Conservation (phyloP, 805 yeast species). For the Starmerella potacharoeniae region DNA sequence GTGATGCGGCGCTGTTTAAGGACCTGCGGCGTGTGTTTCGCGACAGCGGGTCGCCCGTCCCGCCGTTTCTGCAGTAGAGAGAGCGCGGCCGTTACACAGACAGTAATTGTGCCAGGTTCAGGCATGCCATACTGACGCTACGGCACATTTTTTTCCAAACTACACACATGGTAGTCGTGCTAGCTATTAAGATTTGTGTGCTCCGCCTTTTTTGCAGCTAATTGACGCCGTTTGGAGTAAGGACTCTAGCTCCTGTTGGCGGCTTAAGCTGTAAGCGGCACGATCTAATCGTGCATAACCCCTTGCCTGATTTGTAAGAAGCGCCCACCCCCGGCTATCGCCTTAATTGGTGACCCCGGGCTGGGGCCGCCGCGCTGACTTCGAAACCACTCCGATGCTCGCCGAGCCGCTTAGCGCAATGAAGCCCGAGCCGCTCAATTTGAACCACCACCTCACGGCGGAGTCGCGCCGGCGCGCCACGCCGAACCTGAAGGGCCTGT, state of each 20-base stretch:
- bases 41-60: slow-evolving; percentile 6
- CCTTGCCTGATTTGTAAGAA: neutral
- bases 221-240: too few species aligned
- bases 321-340: neutral
- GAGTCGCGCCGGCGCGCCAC: slow-evolving; percentile 67
- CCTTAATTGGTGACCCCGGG: neutral
- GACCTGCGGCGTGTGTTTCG: slow-evolving; percentile 13
- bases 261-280: neutral
- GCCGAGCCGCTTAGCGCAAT: neutral
- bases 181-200: too few species aligned
- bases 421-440: slow-evolving; percentile 47
- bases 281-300: slow-evolving; percentile 1
- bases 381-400: neutral
- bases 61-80: neutral
- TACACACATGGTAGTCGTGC: too few species aligned
- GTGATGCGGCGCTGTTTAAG: slow-evolving; percentile 13
- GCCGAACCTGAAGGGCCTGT: slow-evolving; percentile 75
- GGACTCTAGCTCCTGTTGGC: too few species aligned
- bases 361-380: neutral
- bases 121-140: too few species aligned
- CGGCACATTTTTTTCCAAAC: neutral
- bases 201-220: too few species aligned
- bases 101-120: too few species aligned
- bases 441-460: slow-evolving; percentile 58
- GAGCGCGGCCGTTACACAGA: too few species aligned